Conservation (phyloP, 176 grass and related monocot genomes). For the Hyparrhenia diplandra region DNA sequence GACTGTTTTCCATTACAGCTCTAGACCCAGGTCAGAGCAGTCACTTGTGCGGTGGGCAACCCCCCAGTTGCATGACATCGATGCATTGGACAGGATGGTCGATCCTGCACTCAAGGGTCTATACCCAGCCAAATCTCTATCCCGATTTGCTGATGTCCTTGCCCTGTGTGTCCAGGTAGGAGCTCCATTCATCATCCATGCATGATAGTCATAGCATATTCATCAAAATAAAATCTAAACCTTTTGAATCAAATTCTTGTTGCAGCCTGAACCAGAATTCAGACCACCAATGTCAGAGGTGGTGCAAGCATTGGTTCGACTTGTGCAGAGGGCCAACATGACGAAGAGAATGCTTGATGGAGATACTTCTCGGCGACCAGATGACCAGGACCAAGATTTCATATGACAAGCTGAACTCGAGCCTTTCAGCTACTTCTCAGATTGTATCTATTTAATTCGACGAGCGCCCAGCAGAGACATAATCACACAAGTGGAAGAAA, state of each 20-base stretch:
- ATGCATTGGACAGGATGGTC: constrained; percentile 74
- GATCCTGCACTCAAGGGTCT: constrained; percentile 70
- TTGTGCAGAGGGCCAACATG: constrained; percentile 81
- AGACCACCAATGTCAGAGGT: constrained; percentile 81
- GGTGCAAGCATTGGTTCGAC: constrained; percentile 71
- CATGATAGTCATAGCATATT: background rate
- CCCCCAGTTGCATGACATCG: constrained; percentile 78
- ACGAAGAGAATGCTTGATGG: constrained; percentile 55
- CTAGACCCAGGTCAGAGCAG: constrained; percentile 56
- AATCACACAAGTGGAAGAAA: background rate
- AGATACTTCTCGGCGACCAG: constrained; percentile 34
- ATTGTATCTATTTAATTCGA: constrained; percentile 19
- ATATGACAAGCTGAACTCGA: constrained; percentile 27
- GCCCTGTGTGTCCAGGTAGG: constrained; percentile 76
- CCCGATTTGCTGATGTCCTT: constrained; percentile 64
- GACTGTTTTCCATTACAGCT: constrained; percentile 39
- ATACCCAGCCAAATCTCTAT: constrained; percentile 78
- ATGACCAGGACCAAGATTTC: constrained; percentile 50
- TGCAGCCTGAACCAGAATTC: constrained; percentile 75
- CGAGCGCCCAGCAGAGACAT: constrained; percentile 9
- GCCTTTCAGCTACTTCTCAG: background rate
- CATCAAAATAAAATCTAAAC: background rate
- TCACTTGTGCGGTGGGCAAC: constrained; percentile 61
- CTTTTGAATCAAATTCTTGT: background rate
- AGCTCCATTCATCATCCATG: background rate